phyloP scores from a whole-genome alignment of 192 early-diverging fungal genomes.

The Spinellus fusiger region DNA sequence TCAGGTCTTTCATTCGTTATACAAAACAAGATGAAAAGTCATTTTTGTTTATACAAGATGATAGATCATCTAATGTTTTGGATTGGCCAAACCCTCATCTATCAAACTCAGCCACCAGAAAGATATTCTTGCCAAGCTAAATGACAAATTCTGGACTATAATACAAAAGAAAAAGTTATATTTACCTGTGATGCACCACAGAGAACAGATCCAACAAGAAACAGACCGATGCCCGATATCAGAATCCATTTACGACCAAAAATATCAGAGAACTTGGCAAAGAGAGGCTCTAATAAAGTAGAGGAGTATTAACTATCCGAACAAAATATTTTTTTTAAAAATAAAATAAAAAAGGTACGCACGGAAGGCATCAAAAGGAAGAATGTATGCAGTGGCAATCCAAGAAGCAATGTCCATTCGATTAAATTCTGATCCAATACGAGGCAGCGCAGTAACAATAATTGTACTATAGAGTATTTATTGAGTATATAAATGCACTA shows the following conservation, averaged over 20 bases:
- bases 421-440: constrained; percentile 71
- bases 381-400: constrained; percentile 73
- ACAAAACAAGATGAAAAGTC: too few species aligned
- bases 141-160: too few species aligned
- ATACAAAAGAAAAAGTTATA: too few species aligned
- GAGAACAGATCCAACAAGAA: constrained; percentile 75
- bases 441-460: constrained; percentile 69
- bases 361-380: constrained; percentile 33
- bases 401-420: constrained; percentile 64
- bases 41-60: too few species aligned
- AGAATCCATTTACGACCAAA: constrained; percentile 74
- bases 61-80: too few species aligned
- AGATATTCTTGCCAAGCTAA: too few species aligned
- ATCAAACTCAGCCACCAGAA: too few species aligned
- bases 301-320: constrained; percentile 1
- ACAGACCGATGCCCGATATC: constrained; percentile 66
- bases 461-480: constrained; percentile 51
- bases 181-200: constrained; percentile 63
- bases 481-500: neutral
- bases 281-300: constrained; percentile 37
- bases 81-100: too few species aligned
- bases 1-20: too few species aligned
- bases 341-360: neutral
- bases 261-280: constrained; percentile 85
- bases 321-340: neutral